A percentile compares a stretch with the other conserved stretches of the same genome.
Conservation (phyloP, 2,329 filamentous ascomycete genomes). For the Apiospora phragmitis region DNA sequence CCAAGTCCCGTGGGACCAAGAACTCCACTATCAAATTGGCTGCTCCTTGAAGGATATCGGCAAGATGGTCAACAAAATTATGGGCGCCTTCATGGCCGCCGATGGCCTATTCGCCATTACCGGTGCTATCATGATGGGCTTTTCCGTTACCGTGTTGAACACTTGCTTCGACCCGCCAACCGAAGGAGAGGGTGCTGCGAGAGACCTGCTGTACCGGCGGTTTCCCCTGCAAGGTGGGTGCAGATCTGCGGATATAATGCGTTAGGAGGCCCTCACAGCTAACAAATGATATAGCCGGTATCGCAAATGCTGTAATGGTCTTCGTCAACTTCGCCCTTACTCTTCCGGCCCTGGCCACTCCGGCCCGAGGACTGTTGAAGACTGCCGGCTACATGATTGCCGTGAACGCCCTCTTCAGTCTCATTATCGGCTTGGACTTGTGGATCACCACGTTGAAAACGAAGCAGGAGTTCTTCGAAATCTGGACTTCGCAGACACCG, state of each 20-base stretch:
- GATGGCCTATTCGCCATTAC: conserved; percentile 54
- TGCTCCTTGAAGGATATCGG: not conserved
- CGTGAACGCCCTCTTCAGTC: conserved; percentile 62
- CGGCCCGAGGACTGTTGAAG: conserved; percentile 70
- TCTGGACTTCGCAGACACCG: conserved; percentile 61
- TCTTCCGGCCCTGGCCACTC: conserved; percentile 69
- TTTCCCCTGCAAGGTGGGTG: conserved; percentile 50
- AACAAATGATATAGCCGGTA: conserved; percentile 52
- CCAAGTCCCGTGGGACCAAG: not conserved
- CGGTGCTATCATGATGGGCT: conserved; percentile 55
- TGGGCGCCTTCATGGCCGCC: conserved; percentile 47
- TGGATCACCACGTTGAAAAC: conserved; percentile 75
- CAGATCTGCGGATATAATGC: not conserved
- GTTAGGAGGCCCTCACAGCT: conserved; percentile 9
- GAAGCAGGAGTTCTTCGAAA: conserved; percentile 58
- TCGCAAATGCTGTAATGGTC: conserved; percentile 72
- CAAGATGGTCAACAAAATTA: conserved; percentile 56
- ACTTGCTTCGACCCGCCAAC: conserved; percentile 42
- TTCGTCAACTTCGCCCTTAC: conserved; percentile 70
- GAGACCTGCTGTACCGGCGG: conserved; percentile 51
- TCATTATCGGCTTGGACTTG: conserved; percentile 65
- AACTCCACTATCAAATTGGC: not conserved
- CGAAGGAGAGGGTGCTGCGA: conserved; percentile 49
- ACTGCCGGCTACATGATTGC: conserved; percentile 64
- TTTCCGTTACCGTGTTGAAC: conserved; percentile 53